Evolutionary conservation across 164 flowering plant genomes (phyloP).

Genomic region (Nymphaea thermarum): DNA sequence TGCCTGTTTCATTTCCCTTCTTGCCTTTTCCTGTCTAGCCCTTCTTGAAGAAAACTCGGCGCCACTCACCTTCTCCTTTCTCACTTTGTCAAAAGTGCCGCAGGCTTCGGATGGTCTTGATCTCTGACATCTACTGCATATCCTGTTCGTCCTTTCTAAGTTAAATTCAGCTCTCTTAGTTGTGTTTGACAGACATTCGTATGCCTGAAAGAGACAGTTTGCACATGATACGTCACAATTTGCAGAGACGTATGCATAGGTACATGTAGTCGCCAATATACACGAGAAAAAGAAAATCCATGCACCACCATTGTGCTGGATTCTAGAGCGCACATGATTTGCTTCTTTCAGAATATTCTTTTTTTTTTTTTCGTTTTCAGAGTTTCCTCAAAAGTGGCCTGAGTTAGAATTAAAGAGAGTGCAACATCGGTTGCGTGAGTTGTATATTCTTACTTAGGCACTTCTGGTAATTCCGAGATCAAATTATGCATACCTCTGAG

Average conservation of each 20-base stretch:
- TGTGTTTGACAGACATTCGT: slow-evolving; percentile 43
- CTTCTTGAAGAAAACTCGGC: slow-evolving; percentile 8
- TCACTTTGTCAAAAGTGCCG: slow-evolving; percentile 3
- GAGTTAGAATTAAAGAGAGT: background rate
- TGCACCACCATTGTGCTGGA: background rate
- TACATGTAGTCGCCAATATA: background rate
- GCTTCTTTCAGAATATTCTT: background rate
- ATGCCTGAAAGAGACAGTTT: slow-evolving; percentile 44
- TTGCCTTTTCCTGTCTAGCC: slow-evolving; percentile 9
- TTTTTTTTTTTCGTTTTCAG: background rate
- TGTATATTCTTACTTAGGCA: no score
- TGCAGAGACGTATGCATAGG: no score
- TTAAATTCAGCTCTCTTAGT: slow-evolving; percentile 44
- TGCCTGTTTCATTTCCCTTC: slow-evolving; percentile 33
- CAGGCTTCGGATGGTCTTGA: slow-evolving; percentile 6
- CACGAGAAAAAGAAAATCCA: background rate
- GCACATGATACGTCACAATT: no score
- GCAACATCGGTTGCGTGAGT: background rate
- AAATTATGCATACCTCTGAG: slow-evolving; percentile 37
- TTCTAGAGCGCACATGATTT: background rate
- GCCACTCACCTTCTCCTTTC: slow-evolving; percentile 3
- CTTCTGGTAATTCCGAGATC: background rate
- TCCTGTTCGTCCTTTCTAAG: slow-evolving; percentile 27
- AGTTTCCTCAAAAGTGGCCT: background rate
- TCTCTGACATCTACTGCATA: slow-evolving; percentile 40